A percentile compares a stretch with the other conserved stretches of the same genome.
phyloP scores from a whole-genome alignment of 2,329 filamentous ascomycete genomes.

The Xylariaceae sp. region DNA sequence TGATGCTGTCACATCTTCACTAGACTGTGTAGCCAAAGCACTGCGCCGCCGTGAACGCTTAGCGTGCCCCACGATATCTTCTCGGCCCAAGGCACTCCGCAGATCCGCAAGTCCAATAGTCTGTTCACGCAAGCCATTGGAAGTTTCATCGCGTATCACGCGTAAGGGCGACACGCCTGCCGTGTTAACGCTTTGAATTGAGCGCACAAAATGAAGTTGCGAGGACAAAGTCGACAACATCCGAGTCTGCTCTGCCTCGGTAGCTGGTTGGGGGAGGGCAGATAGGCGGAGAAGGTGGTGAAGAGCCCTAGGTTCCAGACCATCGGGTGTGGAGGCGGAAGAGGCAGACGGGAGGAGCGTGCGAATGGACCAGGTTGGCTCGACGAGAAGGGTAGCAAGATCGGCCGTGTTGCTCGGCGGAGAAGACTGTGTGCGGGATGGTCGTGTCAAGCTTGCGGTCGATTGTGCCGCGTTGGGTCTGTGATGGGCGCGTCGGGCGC shows the following conservation, averaged over 20 bases:
- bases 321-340: constrained; percentile 19
- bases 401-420: constrained; percentile 31
- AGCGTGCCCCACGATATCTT: constrained; percentile 58
- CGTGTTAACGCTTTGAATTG: constrained; percentile 78
- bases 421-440: constrained; percentile 26
- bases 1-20: neutral
- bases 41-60: constrained; percentile 24
- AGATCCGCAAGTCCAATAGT: constrained; percentile 58
- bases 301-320: constrained; percentile 64
- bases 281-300: constrained; percentile 85
- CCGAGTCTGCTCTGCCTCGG: constrained; percentile 56
- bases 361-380: constrained; percentile 79
- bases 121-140: constrained; percentile 48
- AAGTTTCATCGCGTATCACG: constrained; percentile 77
- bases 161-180: constrained; percentile 67
- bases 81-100: constrained; percentile 51
- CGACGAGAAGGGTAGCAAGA: constrained; percentile 52
- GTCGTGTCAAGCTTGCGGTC: constrained; percentile 7
- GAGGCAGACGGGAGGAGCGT: constrained; percentile 58
- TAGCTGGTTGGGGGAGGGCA: constrained; percentile 71
- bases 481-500: neutral
- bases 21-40: neutral
- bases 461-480: neutral
- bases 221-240: constrained; percentile 74
- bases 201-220: constrained; percentile 86